Evolutionary conservation across 768 basidiomycete genomes (phyloP).

Genomic region (Lyophyllum atratum): DNA sequence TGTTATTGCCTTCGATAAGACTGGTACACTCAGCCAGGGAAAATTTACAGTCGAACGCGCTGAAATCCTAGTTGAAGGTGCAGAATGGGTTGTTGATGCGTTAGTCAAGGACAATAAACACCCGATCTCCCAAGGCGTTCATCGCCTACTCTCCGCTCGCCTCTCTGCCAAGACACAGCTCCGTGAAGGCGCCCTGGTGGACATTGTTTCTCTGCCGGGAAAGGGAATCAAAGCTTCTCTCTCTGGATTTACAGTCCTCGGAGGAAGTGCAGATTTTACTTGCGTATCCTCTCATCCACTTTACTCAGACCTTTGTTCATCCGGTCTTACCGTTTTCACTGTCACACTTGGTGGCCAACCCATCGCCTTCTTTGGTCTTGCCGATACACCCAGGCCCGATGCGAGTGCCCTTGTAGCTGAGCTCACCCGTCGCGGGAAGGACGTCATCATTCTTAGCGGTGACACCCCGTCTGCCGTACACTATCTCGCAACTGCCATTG

Average conservation of each 20-base stretch:
- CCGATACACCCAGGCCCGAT: constrained; percentile 47
- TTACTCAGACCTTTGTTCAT: background rate
- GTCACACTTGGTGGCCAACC: constrained; percentile 27
- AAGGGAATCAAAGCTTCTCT: constrained; percentile 36
- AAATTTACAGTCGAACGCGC: constrained; percentile 38
- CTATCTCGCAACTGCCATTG: constrained; percentile 28
- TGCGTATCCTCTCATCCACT: background rate
- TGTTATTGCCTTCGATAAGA: constrained; percentile 60
- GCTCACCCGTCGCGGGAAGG: constrained; percentile 35
- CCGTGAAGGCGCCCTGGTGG: constrained; percentile 8
- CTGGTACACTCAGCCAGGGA: constrained; percentile 55
- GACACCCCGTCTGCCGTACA: constrained; percentile 46
- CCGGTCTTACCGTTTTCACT: constrained; percentile 36
- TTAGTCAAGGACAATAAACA: constrained; percentile 35
- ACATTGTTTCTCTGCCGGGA: constrained; percentile 30
- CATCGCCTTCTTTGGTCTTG: constrained; percentile 38
- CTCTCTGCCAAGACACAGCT: background rate
- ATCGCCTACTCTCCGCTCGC: constrained; percentile 25
- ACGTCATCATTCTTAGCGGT: constrained; percentile 51
- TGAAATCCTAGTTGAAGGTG: constrained; percentile 23
- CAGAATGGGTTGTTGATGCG: constrained; percentile 23
- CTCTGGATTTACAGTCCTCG: constrained; percentile 31
- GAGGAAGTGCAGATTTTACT: constrained; percentile 33
- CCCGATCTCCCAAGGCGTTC: constrained; percentile 35
- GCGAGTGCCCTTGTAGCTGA: constrained; percentile 34